A percentile compares a stretch with the other conserved stretches of the same genome.
Conservation (phyloP, 345 rosid species). For the Arabis alpina region DNA sequence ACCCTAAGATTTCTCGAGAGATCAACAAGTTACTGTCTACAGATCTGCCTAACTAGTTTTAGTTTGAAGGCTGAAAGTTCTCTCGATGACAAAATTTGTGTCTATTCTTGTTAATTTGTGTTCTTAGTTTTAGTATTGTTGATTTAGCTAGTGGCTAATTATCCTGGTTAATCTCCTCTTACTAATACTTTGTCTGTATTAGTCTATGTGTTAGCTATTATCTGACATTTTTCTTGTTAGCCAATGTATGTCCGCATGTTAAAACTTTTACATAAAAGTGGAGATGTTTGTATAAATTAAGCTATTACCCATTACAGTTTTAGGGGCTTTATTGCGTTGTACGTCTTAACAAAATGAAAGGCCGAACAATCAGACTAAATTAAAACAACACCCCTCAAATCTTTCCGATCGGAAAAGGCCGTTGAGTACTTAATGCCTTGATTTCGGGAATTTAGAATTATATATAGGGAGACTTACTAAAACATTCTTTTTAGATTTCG, state of each 20-base stretch:
- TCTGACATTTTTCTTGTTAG: constrained; percentile 4
- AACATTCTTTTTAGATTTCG: no score
- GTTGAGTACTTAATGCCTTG: constrained; percentile 26
- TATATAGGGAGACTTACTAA: no score
- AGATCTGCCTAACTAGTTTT: constrained; percentile 29
- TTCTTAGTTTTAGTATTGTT: constrained; percentile 22
- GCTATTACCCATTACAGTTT: not conserved
- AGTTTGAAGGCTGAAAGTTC: not conserved
- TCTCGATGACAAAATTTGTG: constrained; percentile 3
- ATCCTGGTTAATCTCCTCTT: constrained; percentile 37
- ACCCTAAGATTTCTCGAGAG: constrained; percentile 29
- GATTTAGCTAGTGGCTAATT: constrained; percentile 39
- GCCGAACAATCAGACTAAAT: constrained; percentile 15
- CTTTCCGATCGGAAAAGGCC: not conserved
- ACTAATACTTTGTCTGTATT: constrained; percentile 41
- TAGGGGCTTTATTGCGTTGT: constrained; percentile 34
- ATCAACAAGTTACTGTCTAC: constrained; percentile 34
- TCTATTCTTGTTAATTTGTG: constrained; percentile 22
- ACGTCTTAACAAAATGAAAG: constrained; percentile 1
- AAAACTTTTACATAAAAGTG: not conserved
- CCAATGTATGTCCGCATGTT: constrained; percentile 16
- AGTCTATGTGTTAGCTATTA: constrained; percentile 35
- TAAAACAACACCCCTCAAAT: constrained; percentile 14
- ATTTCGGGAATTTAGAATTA: no score
- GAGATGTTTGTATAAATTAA: not conserved